These are phyloP conservation scores for Ramaria sp. DNA, from an alignment of 768 basidiomycete genomes.

Conservation along the genomic window DNA sequence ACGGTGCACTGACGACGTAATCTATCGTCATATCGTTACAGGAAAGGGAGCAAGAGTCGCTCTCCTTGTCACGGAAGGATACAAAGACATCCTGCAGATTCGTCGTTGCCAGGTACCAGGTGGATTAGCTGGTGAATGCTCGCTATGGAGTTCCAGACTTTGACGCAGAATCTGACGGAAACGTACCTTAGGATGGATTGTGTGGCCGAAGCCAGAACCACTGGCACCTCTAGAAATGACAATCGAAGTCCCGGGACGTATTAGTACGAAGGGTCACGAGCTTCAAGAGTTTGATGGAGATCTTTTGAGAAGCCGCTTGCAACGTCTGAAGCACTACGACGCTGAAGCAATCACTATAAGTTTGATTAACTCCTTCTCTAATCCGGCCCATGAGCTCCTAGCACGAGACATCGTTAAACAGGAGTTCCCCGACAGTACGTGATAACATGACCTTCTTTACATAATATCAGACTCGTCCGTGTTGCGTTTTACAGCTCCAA, in stretches of 20 bases:
- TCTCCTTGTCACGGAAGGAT: slow-evolving; percentile 22
- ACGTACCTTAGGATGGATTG: slow-evolving; percentile 16
- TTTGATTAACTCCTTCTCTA: not conserved
- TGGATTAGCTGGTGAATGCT: slow-evolving; percentile 14
- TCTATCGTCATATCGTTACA: not conserved
- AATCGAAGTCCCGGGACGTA: slow-evolving; percentile 20
- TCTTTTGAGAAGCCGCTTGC: slow-evolving; percentile 7
- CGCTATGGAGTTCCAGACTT: not conserved
- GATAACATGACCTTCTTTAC: not conserved
- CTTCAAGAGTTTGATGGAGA: slow-evolving; percentile 17
- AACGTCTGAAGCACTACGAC: not conserved
- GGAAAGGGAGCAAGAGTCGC: slow-evolving; percentile 12
- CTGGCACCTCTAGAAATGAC: slow-evolving; percentile 22
- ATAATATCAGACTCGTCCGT: not conserved
- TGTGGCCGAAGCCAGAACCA: slow-evolving; percentile 21
- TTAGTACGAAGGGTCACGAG: slow-evolving; percentile 18
- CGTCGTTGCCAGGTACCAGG: slow-evolving; percentile 16
- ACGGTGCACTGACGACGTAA: not conserved
- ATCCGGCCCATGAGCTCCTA: not conserved
- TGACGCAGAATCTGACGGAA: not conserved
- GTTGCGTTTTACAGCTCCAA: not conserved
- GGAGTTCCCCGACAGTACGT: not conserved
- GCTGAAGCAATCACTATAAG: not conserved
- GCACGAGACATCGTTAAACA: not conserved
- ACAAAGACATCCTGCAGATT: slow-evolving; percentile 15